These are phyloP conservation scores for Bipolaris zeicola DNA, from an alignment of 2,329 filamentous ascomycete genomes.

Conservation along the genomic window DNA sequence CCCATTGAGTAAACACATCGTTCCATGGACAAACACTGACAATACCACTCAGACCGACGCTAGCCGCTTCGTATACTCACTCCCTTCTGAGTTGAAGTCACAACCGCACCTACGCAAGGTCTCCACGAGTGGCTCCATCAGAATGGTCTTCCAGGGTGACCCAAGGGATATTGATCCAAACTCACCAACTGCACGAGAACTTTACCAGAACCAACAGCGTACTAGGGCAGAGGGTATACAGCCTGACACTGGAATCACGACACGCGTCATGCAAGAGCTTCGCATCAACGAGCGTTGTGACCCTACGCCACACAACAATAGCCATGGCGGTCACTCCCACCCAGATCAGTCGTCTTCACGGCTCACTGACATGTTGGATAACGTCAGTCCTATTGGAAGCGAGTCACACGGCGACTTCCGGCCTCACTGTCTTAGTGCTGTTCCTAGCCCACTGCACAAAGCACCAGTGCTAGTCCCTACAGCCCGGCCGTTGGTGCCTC, in stretches of 20 bases:
- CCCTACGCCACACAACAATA: conserved; percentile 1
- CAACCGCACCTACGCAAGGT: conserved; percentile 13
- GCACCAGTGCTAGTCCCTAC: conserved; percentile 11
- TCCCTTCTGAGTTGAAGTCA: conserved; percentile 14
- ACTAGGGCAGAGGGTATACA: conserved; percentile 4
- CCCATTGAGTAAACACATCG: background rate
- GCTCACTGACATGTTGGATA: conserved; percentile 38
- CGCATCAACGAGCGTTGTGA: conserved; percentile 18
- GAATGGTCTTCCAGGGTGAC: conserved; percentile 35
- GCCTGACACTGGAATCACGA: conserved; percentile 14
- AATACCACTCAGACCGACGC: conserved; percentile 29
- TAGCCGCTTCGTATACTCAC: conserved; percentile 29
- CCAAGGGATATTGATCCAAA: conserved; percentile 26
- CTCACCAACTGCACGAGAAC: conserved; percentile 16
- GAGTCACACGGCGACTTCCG: conserved; percentile 27
- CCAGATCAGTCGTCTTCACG: conserved; percentile 31
- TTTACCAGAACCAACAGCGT: conserved; percentile 7
- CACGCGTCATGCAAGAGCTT: conserved; percentile 28
- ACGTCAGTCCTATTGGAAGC: conserved; percentile 22
- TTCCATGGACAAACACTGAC: conserved; percentile 11
- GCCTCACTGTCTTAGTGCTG: conserved; percentile 32
- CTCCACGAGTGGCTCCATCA: conserved; percentile 28
- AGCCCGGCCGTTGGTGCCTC: conserved; percentile 7
- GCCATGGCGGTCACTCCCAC: conserved; percentile 9
- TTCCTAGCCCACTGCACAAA: conserved; percentile 40